These are phyloP conservation scores for Imleria badia DNA, from an alignment of 768 basidiomycete species.

Conservation along the genomic window DNA sequence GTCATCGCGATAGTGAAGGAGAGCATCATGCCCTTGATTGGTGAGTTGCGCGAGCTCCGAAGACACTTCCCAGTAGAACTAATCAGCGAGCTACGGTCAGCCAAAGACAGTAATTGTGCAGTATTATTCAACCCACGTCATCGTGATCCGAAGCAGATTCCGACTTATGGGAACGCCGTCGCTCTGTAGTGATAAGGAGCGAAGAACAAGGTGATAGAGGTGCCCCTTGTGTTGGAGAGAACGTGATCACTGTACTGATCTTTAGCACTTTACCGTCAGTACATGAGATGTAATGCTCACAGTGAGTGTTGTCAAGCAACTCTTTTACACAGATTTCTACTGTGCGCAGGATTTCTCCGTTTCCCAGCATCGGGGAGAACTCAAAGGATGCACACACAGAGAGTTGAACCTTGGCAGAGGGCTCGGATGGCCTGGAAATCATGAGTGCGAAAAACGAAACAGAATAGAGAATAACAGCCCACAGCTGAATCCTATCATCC, in stretches of 20 bases:
- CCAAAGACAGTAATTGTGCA: too few species aligned
- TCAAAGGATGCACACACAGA: slow-evolving; percentile 2
- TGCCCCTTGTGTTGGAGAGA: background rate
- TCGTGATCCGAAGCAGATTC: background rate
- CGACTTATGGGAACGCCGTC: too few species aligned
- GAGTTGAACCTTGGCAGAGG: background rate
- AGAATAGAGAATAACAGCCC: background rate
- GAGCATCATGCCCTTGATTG: background rate
- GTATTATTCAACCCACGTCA: background rate
- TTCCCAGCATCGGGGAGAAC: slow-evolving; percentile 1
- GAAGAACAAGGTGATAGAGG: background rate
- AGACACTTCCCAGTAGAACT: background rate
- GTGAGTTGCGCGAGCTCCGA: background rate
- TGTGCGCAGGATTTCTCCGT: background rate
- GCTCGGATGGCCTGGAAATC: background rate
- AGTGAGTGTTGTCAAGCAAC: background rate
- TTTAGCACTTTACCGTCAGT: background rate
- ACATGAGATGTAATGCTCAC: background rate
- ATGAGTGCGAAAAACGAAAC: background rate
- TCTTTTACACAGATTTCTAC: background rate
- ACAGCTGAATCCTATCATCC: background rate
- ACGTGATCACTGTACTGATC: background rate
- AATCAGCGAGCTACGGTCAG: background rate
- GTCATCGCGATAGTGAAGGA: background rate
- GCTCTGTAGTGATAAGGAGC: background rate